Base-by-base conservation (phyloP, 345 rosid species). In the Nasturtium officinale region DNA sequence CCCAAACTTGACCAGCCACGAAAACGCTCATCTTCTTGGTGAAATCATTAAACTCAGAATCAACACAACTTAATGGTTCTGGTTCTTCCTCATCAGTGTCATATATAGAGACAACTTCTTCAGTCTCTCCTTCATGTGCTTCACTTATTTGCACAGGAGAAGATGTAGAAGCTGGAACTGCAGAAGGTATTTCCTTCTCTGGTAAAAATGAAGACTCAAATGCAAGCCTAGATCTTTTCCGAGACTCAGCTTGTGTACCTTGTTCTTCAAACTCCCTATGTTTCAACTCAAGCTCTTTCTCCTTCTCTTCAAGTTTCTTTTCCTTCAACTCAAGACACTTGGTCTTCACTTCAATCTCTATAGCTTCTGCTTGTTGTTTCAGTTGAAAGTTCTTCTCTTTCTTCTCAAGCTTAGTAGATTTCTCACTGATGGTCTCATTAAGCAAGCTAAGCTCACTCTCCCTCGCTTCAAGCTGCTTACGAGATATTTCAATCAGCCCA, bases 1-100 rank as follows among this genome's bases (percentile, higher is more conserved):
- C 97, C 97, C 96, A 94, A 5, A 85, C 23, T 81, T 87, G 90
- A 79, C 74, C 73, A 53, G 60, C 87, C 67, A 75, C 54, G 83
- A 90, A 90, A 82, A 83, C 65, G 61, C 18, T 53, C 77, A 72
- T 81, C 10, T 69, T 74, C 71, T 74, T 82, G 7, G 84, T 85
- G 71, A 90, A 94, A 80, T 90, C 84, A 64, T 30, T 78, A 63
- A 93, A 94, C 54, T 94, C 92, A 21, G 95, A 74, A 47, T 94
- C 92, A 73, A 83, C 83, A 77, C 67, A 79, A 5, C 16, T 58
- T 12, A 62, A 5, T 45, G 64, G 47, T 26, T 69, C 25, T 52
- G 71, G 52, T 7, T 51, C 76, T 7, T 51, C 76, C 29, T 81
- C 76, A 55, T 25, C 63, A 28, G 2, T 42, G 18, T 11, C 30